A percentile compares a stretch with the other conserved stretches of the same genome.
These are phyloP conservation scores for Dalbergia oliveri DNA, from an alignment of 306 rosid genomes.

Conservation along the genomic window DNA sequence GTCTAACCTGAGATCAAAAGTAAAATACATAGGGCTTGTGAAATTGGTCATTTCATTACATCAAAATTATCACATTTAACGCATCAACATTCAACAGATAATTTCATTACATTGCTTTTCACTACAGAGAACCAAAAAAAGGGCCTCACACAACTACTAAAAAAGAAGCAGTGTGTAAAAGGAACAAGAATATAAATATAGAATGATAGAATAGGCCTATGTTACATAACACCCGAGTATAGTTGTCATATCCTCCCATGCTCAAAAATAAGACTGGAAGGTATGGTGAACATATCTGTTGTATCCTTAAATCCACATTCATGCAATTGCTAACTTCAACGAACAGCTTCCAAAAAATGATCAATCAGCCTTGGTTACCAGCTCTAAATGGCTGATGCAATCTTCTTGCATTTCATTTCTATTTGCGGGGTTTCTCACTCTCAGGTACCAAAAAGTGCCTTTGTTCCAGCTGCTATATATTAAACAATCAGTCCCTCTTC, in stretches of 20 bases:
- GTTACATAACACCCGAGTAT: constrained; percentile 31
- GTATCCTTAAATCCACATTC: constrained; percentile 40
- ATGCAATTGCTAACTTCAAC: constrained; percentile 32
- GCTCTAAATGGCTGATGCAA: constrained; percentile 13
- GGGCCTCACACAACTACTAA: constrained; percentile 2
- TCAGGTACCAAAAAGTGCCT: constrained; percentile 41
- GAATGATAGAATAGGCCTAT: constrained; percentile 5
- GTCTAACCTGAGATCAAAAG: neutral
- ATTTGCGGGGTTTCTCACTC: constrained; percentile 37
- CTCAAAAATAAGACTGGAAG: constrained; percentile 32
- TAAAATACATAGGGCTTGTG: neutral
- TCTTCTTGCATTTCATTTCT: constrained; percentile 32
- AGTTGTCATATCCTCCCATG: constrained; percentile 26
- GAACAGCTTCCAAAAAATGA: constrained; percentile 41
- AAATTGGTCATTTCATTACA: neutral
- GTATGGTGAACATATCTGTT: constrained; percentile 30
- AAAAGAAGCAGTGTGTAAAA: constrained; percentile 11
- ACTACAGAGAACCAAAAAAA: constrained; percentile 33
- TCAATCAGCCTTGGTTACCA: constrained; percentile 37
- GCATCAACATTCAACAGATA: neutral
- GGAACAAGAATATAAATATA: neutral
- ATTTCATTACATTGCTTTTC: neutral
- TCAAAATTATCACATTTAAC: constrained; percentile 20
- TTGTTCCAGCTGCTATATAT: constrained; percentile 27
- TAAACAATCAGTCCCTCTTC: constrained; percentile 37